These are phyloP conservation scores for Nematocida sp. DNA, from an alignment of 371 early-diverging fungal species.

Conservation along the genomic window DNA sequence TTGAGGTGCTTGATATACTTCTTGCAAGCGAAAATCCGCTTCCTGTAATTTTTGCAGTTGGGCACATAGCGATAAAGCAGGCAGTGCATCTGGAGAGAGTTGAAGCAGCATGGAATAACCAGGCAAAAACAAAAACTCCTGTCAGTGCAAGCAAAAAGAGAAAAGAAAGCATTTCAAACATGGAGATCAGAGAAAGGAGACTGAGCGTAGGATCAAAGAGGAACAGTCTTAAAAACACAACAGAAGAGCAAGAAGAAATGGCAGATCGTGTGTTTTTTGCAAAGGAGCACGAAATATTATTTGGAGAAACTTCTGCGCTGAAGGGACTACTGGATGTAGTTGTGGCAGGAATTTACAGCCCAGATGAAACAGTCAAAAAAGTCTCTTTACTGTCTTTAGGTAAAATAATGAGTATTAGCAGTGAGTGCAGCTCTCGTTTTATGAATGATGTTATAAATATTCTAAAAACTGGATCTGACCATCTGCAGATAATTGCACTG, in stretches of 20 bases:
- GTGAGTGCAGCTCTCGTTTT: conserved; percentile 42
- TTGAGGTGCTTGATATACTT: conserved; percentile 34
- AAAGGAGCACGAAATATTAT: conserved; percentile 69
- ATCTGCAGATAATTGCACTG: conserved; percentile 26
- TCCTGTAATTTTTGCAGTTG: conserved; percentile 57
- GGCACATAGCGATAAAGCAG: conserved; percentile 66
- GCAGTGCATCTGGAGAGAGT: conserved; percentile 65
- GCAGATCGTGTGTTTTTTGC: conserved; percentile 67
- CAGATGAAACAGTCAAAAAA: conserved; percentile 19
- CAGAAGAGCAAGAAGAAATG: conserved; percentile 68
- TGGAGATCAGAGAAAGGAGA: conserved; percentile 67
- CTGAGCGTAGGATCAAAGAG: conserved; percentile 64
- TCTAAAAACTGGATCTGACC: neutral
- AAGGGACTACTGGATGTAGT: conserved; percentile 54
- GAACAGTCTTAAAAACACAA: conserved; percentile 55
- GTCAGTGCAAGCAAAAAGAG: conserved; percentile 6
- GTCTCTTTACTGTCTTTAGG: conserved; percentile 45
- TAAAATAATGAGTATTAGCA: conserved; percentile 52
- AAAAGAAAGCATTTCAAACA: conserved; percentile 1
- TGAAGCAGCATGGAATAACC: conserved; percentile 60
- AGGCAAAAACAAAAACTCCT: conserved; percentile 15
- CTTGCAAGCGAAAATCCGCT: too few species aligned
- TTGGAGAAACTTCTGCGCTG: conserved; percentile 58
- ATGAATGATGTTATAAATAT: conserved; percentile 28
- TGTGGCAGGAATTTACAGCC: neutral